Conservation (phyloP, 2,329 filamentous ascomycete genomes). For the Xylariaceae sp. region DNA sequence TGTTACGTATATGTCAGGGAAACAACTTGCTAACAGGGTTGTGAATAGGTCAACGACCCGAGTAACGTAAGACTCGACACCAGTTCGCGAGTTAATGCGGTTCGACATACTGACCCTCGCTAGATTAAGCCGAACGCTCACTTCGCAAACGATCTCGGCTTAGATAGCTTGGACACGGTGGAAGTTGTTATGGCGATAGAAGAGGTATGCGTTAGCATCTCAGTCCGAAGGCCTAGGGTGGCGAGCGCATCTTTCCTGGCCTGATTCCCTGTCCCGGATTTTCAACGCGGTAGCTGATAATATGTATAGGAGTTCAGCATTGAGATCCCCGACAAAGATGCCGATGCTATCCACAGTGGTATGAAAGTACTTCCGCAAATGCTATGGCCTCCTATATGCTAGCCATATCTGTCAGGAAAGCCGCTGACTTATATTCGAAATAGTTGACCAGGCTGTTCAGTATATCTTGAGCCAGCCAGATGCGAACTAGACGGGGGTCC, state of each 20-base stretch:
- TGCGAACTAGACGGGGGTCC: conserved; percentile 60
- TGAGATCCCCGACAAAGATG: conserved; percentile 97
- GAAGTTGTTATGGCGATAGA: conserved; percentile 99
- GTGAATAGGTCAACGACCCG: conserved; percentile 66
- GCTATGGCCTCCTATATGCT: neutral
- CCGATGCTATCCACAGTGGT: conserved; percentile 92
- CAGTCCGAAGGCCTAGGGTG: neutral
- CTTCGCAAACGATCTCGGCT: conserved; percentile 95
- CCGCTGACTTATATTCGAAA: conserved; percentile 24
- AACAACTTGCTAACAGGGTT: conserved; percentile 30
- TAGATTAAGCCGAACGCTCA: conserved; percentile 84
- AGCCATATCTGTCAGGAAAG: neutral
- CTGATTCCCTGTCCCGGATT: conserved; percentile 4
- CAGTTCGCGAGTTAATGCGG: neutral
- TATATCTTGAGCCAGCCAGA: conserved; percentile 94
- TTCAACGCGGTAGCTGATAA: conserved; percentile 27
- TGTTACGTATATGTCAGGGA: neutral
- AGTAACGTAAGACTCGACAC: conserved; percentile 56
- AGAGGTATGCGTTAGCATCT: conserved; percentile 63
- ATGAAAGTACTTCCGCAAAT: conserved; percentile 43
- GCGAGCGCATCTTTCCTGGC: conserved; percentile 8
- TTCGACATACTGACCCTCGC: conserved; percentile 25
- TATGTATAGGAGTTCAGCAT: conserved; percentile 68
- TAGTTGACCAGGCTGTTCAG: conserved; percentile 91
- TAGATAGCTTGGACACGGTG: conserved; percentile 97